These are phyloP conservation scores for Talaromyces sp. DNA, from an alignment of 2,329 filamentous ascomycete genomes.

Conservation along the genomic window DNA sequence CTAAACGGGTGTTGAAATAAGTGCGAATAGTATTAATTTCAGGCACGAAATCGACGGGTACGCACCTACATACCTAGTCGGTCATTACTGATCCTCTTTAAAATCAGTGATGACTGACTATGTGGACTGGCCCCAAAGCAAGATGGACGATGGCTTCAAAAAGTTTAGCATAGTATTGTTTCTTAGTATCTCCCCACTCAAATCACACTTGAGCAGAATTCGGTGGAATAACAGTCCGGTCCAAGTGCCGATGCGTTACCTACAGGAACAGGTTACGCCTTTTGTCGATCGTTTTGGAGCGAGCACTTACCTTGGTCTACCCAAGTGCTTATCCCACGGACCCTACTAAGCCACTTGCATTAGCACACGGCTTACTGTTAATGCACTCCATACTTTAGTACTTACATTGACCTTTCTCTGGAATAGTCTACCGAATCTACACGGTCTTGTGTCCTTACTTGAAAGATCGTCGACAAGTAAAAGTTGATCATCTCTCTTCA, in stretches of 20 bases:
- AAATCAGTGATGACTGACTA: neutral
- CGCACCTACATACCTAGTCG: neutral
- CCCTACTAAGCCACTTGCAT: neutral
- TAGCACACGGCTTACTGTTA: neutral
- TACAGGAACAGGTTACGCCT: conserved; percentile 2
- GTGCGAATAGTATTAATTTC: neutral
- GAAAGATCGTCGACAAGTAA: neutral
- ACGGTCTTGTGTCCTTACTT: neutral
- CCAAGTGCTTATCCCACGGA: neutral
- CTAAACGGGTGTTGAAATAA: neutral
- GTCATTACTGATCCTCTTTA: neutral
- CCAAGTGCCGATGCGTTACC: neutral
- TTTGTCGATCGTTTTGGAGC: neutral
- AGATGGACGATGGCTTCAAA: neutral
- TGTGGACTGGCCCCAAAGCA: neutral
- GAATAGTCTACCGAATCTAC: neutral
- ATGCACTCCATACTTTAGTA: neutral
- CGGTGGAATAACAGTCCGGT: neutral
- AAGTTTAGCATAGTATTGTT: neutral
- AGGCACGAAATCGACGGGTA: neutral
- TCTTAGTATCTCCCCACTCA: neutral
- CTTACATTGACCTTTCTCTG: neutral
- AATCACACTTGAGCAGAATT: neutral
- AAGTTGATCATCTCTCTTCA: neutral
- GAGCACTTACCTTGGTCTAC: neutral